phyloP scores from a whole-genome alignment of 2,329 filamentous ascomycete species.

The Arthroderma sp. region DNA sequence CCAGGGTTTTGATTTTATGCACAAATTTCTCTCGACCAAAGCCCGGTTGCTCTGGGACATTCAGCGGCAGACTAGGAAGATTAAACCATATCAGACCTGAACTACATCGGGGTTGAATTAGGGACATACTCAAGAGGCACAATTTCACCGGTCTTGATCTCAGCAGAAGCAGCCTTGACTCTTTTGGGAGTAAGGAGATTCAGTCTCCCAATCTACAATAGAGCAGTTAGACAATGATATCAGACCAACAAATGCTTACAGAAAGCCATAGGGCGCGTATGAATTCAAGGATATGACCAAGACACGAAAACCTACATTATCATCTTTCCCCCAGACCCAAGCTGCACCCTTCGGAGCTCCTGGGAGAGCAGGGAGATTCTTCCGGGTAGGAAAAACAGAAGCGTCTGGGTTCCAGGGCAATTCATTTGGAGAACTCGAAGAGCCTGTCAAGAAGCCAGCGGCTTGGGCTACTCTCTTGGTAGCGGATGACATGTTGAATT shows the following conservation, averaged over 20 bases:
- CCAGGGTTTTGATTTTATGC: slow-evolving; percentile 39
- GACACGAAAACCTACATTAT: slow-evolving; percentile 27
- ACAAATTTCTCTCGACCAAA: slow-evolving; percentile 41
- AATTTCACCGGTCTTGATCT: slow-evolving; percentile 44
- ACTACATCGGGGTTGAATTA: background rate
- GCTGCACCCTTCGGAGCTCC: slow-evolving; percentile 43
- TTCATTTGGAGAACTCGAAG: slow-evolving; percentile 16
- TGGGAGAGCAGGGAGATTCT: slow-evolving; percentile 39
- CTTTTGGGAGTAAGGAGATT: slow-evolving; percentile 44
- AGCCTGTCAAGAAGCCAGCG: slow-evolving; percentile 3
- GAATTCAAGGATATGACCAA: background rate
- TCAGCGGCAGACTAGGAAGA: slow-evolving; percentile 35
- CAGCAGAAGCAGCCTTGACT: slow-evolving; percentile 39
- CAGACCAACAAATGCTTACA: background rate
- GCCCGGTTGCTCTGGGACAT: slow-evolving; percentile 39
- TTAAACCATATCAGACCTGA: background rate
- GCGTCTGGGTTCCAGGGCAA: slow-evolving; percentile 43
- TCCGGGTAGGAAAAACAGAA: slow-evolving; percentile 39
- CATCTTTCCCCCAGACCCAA: slow-evolving; percentile 48
- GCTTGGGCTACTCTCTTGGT: slow-evolving; percentile 8
- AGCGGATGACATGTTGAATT: slow-evolving; percentile 4
- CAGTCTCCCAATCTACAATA: slow-evolving; percentile 27
- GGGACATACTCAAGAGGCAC: slow-evolving; percentile 38
- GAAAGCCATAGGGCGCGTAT: background rate
- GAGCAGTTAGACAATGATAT: background rate